Evolutionary conservation across 768 basidiomycete genomes (phyloP).

Genomic region (Termitomyces sp.): DNA sequence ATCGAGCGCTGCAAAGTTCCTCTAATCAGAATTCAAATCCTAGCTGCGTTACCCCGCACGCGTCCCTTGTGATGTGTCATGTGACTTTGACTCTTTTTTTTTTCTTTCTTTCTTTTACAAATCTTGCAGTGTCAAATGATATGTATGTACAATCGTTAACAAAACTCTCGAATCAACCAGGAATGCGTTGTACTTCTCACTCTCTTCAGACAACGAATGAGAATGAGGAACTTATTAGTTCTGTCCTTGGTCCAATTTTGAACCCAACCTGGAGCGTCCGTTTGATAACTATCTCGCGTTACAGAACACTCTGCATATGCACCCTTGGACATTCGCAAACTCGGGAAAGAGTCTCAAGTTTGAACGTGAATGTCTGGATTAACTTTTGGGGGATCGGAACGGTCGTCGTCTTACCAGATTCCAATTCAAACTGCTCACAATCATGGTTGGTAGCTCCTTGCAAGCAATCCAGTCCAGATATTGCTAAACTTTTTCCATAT

Average conservation of each 20-base stretch:
- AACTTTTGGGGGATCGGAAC: not conserved
- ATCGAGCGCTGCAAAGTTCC: not conserved
- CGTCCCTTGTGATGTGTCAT: constrained; percentile 6
- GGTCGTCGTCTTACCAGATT: not conserved
- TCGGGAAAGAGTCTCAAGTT: not conserved
- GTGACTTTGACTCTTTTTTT: not conserved
- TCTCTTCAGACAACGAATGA: not conserved
- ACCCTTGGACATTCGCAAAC: not conserved
- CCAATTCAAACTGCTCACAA: not conserved
- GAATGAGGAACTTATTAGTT: not conserved
- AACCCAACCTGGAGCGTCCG: no score
- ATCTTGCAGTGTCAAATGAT: not conserved
- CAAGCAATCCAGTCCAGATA: not conserved
- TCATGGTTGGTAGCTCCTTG: not conserved
- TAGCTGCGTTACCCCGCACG: not conserved
- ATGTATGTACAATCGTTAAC: not conserved
- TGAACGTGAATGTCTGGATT: not conserved
- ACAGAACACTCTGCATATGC: not conserved
- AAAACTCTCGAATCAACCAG: not conserved
- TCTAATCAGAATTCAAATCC: not conserved
- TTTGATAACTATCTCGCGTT: not conserved
- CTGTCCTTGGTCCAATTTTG: not conserved
- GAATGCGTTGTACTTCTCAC: not conserved
- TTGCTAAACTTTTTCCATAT: not conserved
- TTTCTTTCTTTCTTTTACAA: not conserved